These are phyloP conservation scores for Croton setiger DNA, from an alignment of 441 rosid genomes.

Conservation along the genomic window DNA sequence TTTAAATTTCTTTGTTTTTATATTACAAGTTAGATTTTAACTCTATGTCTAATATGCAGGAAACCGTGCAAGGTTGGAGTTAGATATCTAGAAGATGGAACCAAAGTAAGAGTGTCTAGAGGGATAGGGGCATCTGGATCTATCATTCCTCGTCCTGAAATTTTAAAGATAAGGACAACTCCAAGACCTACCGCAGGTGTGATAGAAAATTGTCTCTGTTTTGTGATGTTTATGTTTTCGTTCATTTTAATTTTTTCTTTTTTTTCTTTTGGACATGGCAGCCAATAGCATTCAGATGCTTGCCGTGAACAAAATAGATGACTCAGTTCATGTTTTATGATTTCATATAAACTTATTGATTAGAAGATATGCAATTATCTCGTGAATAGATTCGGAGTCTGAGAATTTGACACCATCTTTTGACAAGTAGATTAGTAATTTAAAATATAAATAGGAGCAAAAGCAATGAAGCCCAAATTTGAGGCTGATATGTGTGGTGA, in stretches of 20 bases:
- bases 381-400: neutral
- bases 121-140: slow-evolving; percentile 82
- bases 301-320: neutral
- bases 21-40: neutral
- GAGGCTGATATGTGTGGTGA: neutral
- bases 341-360: neutral
- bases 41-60: slow-evolving; percentile 38
- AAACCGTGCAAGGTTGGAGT: slow-evolving; percentile 79
- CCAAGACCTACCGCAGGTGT: slow-evolving; percentile 83
- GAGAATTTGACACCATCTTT: neutral
- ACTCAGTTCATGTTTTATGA: neutral
- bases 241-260: neutral
- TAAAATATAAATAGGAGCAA: neutral
- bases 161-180: slow-evolving; percentile 73
- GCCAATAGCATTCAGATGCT: neutral
- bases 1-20: neutral
- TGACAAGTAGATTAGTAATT: neutral
- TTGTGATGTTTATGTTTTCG: neutral
- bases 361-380: neutral
- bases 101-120: slow-evolving; percentile 89
- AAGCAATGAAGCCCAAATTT: neutral
- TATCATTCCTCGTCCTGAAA: slow-evolving; percentile 92
- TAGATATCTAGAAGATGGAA: slow-evolving; percentile 88
- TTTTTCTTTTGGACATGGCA: neutral
- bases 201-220: slow-evolving; percentile 9